Evolutionary conservation across 1,284 basidiomycete genomes (phyloP).

Genomic region (Ganoderma multipileum): DNA sequence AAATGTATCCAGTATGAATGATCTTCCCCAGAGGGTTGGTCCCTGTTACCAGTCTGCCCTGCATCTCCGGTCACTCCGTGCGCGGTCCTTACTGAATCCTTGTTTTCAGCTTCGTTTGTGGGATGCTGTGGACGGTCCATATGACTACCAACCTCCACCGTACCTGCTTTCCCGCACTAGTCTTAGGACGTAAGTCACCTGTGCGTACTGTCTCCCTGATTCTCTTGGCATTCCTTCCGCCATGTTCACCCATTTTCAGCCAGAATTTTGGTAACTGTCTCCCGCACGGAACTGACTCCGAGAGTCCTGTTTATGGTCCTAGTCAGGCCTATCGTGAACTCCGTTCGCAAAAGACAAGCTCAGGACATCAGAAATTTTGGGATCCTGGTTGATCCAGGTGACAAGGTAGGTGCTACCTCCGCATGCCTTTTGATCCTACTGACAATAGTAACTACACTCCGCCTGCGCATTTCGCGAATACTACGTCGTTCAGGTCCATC

Average conservation of each 20-base stretch:
- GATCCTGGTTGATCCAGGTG: not conserved
- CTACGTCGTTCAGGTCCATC: not conserved
- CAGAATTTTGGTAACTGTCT: not conserved
- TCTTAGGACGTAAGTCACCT: not conserved
- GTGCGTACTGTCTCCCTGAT: not conserved
- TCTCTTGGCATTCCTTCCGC: not conserved
- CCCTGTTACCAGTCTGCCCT: not conserved
- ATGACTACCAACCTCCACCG: not conserved
- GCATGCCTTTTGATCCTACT: not conserved
- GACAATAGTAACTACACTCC: not conserved
- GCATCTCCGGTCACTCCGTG: not conserved
- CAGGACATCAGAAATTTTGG: not conserved
- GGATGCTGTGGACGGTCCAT: not conserved
- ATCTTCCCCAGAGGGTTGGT: not conserved
- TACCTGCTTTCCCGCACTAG: conserved; percentile 10
- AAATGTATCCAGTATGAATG: not conserved
- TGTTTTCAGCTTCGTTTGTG: not conserved
- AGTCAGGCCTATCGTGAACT: not conserved
- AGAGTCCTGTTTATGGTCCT: not conserved
- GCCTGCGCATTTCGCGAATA: not conserved
- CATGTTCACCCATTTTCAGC: not conserved
- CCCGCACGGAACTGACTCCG: not conserved
- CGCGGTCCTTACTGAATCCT: not conserved
- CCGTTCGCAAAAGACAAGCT: not conserved
- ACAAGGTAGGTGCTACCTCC: not conserved